A percentile compares a stretch with the other conserved stretches of the same genome.
Conservation (phyloP, 306 rosid genomes). For the Quercus mongolica region DNA sequence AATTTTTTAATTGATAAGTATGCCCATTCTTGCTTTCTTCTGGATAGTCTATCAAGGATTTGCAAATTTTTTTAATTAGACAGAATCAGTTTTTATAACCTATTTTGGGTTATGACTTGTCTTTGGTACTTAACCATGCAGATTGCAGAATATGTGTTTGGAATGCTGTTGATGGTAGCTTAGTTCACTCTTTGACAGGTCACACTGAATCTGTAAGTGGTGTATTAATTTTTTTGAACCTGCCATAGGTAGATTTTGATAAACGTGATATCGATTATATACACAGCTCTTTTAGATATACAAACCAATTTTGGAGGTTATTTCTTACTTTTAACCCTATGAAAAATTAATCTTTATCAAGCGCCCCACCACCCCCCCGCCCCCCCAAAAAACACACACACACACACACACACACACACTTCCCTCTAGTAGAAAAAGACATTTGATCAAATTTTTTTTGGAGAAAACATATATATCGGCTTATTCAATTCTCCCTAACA, state of each 20-base stretch:
- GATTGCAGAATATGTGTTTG: constrained; percentile 98
- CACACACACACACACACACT: too few species aligned
- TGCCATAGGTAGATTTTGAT: not conserved
- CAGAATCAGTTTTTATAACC: not conserved
- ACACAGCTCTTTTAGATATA: not conserved
- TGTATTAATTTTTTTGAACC: not conserved
- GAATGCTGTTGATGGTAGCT: constrained; percentile 96
- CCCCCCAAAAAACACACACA: too few species aligned
- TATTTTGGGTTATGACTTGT: constrained; percentile 13
- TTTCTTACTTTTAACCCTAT: not conserved
- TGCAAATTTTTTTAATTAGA: not conserved
- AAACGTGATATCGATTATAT: not conserved
- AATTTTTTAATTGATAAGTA: not conserved
- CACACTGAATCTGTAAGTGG: constrained; percentile 71
- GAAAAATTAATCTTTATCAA: not conserved
- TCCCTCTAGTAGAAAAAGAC: too few species aligned
- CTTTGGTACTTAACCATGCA: constrained; percentile 27
- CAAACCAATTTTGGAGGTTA: not conserved
- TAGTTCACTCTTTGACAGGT: constrained; percentile 90
- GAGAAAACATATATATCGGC: too few species aligned
- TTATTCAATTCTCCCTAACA: too few species aligned
- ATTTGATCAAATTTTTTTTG: too few species aligned
- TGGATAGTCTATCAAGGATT: not conserved
- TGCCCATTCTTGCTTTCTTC: not conserved
- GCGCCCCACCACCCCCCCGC: too few species aligned